A percentile compares a stretch with the other conserved stretches of the same genome.
These are phyloP conservation scores for Eurotiales sp. DNA, from an alignment of 2,329 filamentous ascomycete species.

Conservation along the genomic window DNA sequence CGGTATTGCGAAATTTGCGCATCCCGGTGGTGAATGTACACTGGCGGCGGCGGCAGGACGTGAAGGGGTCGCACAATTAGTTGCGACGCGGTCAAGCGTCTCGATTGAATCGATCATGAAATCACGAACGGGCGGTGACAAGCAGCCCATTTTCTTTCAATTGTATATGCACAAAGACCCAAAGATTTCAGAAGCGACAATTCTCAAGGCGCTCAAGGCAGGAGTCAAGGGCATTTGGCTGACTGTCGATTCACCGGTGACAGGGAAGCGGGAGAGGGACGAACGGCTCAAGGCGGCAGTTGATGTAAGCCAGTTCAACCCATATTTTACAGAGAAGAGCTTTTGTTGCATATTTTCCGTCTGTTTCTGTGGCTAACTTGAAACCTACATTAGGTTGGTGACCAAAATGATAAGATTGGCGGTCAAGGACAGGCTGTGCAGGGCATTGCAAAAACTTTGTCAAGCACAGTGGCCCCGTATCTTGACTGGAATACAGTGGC, in stretches of 20 bases:
- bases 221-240: slow-evolving; percentile 30
- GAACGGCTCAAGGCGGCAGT: slow-evolving; percentile 26
- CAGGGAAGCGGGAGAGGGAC: slow-evolving; percentile 31
- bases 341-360: too few species aligned
- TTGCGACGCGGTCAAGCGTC: slow-evolving; percentile 38
- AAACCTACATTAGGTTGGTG: slow-evolving; percentile 15
- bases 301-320: slow-evolving; percentile 19
- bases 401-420: slow-evolving; percentile 12
- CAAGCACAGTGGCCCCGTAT: slow-evolving; percentile 26
- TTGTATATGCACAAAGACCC: slow-evolving; percentile 37
- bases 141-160: slow-evolving; percentile 32
- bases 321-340: too few species aligned
- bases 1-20: slow-evolving; percentile 42
- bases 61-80: slow-evolving; percentile 34
- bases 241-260: slow-evolving; percentile 33
- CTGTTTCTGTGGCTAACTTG: neutral
- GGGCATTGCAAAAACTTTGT: slow-evolving; percentile 28
- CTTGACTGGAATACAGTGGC: slow-evolving; percentile 28
- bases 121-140: slow-evolving; percentile 17
- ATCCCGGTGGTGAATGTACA: slow-evolving; percentile 42
- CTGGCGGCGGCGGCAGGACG: slow-evolving; percentile 38
- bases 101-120: slow-evolving; percentile 37
- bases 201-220: slow-evolving; percentile 24
- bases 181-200: slow-evolving; percentile 21
- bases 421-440: slow-evolving; percentile 16